Evolutionary conservation across 257 asterid genomes (phyloP), one percentile per base, ranked within the genome.

Genomic region (Agastache rugosa): DNA sequence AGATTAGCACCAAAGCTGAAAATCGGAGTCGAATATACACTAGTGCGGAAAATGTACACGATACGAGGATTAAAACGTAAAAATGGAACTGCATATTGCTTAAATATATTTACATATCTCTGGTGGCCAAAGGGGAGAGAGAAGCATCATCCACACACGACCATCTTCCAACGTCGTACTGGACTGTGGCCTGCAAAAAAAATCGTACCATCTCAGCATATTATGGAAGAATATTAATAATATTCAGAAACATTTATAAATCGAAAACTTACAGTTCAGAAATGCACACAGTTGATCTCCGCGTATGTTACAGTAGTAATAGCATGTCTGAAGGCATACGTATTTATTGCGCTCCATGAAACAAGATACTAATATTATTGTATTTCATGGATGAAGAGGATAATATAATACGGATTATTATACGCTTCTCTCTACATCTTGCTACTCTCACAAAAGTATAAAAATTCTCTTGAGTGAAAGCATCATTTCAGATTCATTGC

Each of bases 401-500:
- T 54, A 70, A 73, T 68, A 62, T 60, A 75, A 58, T 63, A 69
- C 8, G 70, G 74, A 78, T 66, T 75, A 56, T 67, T 76, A 67
- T 75, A 63, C 54, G 80, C 74, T 78, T 78, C 79, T 20, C 72
- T 78, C 67, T 51, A 51, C 69, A 69, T 51, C 73, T 55, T 25
- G 58, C 56, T 27, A 50, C 63, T 67, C 51, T 54, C 41, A 78
- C 71, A 45, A 67, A 55, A 27, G 71, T 39, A 63, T 44, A 44
- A 75, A 54, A 41, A 51, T 55, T 9, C 3, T 77, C 68, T 69
- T 37, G 11, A 12, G 34, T 37, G 56, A 55, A 48, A 53, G 77
- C 63, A 50, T 87, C 86, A 95, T 83, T 90, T 95, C 85, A 90
- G 82, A 80, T 95, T 95, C 96, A 95, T 89, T 16, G 98, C 91